These are phyloP conservation scores for Lycium barbarum DNA, from an alignment of 257 asterid species.

Conservation along the genomic window DNA sequence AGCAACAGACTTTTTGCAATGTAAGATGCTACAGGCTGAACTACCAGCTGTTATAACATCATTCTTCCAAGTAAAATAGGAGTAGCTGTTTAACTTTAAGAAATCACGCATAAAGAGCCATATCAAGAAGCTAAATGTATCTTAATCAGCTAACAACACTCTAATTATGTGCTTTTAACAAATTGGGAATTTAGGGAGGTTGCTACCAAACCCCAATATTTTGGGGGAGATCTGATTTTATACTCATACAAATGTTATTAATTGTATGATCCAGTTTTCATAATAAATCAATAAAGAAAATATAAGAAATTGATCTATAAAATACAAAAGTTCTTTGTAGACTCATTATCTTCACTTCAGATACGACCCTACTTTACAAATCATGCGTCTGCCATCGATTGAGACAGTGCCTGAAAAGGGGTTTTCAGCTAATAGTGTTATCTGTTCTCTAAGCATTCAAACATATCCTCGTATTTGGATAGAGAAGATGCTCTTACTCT, in stretches of 20 bases:
- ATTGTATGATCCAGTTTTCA: background rate
- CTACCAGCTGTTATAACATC: constrained; percentile 36
- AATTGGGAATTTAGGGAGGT: background rate
- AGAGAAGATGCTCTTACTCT: background rate
- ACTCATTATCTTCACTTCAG: too few relatives aligned
- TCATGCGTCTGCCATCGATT: background rate
- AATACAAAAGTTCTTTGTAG: too few relatives aligned
- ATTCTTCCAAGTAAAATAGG: background rate
- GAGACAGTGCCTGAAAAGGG: constrained; percentile 4
- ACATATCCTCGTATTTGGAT: background rate
- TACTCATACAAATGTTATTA: background rate
- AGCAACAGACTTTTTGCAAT: constrained; percentile 29
- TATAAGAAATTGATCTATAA: too few relatives aligned
- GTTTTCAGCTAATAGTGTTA: too few relatives aligned
- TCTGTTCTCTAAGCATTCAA: too few relatives aligned
- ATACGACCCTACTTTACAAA: background rate
- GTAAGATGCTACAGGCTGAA: constrained; percentile 23
- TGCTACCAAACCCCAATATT: too few relatives aligned
- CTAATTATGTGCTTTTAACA: background rate
- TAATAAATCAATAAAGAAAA: background rate
- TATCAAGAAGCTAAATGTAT: background rate
- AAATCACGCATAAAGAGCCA: background rate
- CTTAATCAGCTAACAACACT: background rate
- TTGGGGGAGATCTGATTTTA: background rate
- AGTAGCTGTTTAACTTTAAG: constrained; percentile 1